Evolutionary conservation across 306 rosid genomes (phyloP), one percentile per base, ranked within the genome.

Genomic region (Corylus heterophylla): DNA sequence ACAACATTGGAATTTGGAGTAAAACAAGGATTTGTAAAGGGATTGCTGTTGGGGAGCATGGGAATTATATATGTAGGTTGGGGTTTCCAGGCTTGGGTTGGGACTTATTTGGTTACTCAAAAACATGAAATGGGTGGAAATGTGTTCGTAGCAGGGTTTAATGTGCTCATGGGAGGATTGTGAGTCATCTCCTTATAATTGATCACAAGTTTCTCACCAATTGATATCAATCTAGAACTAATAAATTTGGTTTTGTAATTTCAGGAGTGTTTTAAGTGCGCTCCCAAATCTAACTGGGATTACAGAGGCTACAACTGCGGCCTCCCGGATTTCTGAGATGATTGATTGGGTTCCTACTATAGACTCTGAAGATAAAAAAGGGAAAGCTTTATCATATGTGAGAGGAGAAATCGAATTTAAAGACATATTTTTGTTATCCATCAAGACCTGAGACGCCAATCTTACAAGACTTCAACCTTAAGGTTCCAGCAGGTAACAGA

Each of bases 1-100:
- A 87, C 76, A 70, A 87, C 86, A 29, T 74, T 85, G 85, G 90
- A 89, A 22, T 75, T 90, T 54, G 98, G 98, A 76, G 83, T 89
- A 71, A 89, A 91, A 73, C 88, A 82, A 55, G 97, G 97, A 44
- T 81, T 92, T 66, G 86, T 90, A 18, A 94, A 94, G 70, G 98
- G 98, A 45, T 76, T 94, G 83, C 87, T 92, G 97, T 79, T 92
- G 80, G 98, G 97, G 79, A 94, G 97, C 85, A 82, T 94, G 90
- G 98, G 97, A 83, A 77, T 94, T 63, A 86, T 94, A 49, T 91
- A 89, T 35, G 74, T 91, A 3, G 88, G 98, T 67, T 94, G 98
- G 98, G 94, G 98, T 44, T 94, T 92, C 78, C 98, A 90, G 82
- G 97, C 94, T 79, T 92, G 97, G 98, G 91, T 94, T 64, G 98